These are phyloP conservation scores for Omphalotus olearius DNA, from an alignment of 1,284 basidiomycete genomes.

Conservation along the genomic window DNA sequence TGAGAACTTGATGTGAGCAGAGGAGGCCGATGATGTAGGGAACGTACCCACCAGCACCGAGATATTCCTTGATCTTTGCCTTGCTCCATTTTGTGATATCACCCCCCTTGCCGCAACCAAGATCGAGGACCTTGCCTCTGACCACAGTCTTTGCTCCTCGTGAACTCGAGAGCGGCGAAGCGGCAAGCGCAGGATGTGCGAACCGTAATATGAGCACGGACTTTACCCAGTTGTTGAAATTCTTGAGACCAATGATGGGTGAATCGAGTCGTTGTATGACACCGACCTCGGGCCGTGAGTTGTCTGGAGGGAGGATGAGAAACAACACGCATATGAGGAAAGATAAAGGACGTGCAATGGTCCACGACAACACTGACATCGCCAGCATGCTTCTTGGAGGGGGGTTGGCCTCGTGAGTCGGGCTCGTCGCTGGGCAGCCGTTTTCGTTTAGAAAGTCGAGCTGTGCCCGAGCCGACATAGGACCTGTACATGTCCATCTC, in stretches of 20 bases:
- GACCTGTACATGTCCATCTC: conserved; percentile 61
- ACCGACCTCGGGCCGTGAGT: conserved; percentile 88
- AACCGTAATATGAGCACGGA: conserved; percentile 90
- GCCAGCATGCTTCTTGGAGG: conserved; percentile 49
- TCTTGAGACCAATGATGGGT: conserved; percentile 94
- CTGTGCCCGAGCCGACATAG: conserved; percentile 54
- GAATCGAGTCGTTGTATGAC: conserved; percentile 82
- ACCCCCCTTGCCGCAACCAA: conserved; percentile 98
- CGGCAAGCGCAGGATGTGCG: conserved; percentile 58
- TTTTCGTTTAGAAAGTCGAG: conserved; percentile 57
- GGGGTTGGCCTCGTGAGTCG: conserved; percentile 34
- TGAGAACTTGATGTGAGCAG: neutral
- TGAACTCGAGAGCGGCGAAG: conserved; percentile 14
- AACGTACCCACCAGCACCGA: conserved; percentile 71
- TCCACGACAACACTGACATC: conserved; percentile 67
- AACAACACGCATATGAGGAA: conserved; percentile 4
- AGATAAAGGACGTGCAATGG: conserved; percentile 53
- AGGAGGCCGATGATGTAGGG: conserved; percentile 2
- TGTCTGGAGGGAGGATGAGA: conserved; percentile 53
- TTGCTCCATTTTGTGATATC: conserved; percentile 96
- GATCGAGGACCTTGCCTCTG: conserved; percentile 82
- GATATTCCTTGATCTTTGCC: conserved; percentile 76
- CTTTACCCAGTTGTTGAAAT: conserved; percentile 99
- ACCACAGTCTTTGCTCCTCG: conserved; percentile 28
- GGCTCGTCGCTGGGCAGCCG: conserved; percentile 40